phyloP scores from a whole-genome alignment of 2,329 filamentous ascomycete genomes.

The Aspergillus luchuensis region DNA sequence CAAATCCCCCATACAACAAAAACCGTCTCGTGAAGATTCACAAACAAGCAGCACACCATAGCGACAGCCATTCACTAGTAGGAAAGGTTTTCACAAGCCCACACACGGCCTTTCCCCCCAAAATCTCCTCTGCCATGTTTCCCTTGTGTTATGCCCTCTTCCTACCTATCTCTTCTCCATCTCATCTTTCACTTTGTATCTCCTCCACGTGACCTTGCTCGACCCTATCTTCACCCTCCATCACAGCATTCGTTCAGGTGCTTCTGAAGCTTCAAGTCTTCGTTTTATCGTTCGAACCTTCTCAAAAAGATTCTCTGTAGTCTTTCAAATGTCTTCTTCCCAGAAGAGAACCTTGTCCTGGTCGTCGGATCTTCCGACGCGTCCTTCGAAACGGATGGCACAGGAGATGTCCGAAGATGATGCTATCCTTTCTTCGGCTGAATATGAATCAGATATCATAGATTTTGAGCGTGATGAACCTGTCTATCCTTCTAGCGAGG shows the following conservation, averaged over 20 bases:
- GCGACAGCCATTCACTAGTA: no score
- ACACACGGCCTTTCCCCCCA: no score
- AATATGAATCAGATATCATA: neutral
- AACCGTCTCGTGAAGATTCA: no score
- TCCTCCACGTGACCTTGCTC: conserved; percentile 16
- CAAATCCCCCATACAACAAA: no score
- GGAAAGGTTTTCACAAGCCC: no score
- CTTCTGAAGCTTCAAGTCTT: no score
- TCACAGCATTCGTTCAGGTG: neutral
- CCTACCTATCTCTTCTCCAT: neutral
- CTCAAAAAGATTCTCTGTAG: neutral
- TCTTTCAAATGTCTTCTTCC: conserved; percentile 2
- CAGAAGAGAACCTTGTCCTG: neutral
- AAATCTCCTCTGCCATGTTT: neutral
- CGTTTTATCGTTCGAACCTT: neutral
- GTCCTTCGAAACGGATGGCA: conserved; percentile 1
- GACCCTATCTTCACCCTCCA: conserved; percentile 11
- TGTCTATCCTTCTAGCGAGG: neutral
- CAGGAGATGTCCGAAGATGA: neutral
- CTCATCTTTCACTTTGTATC: neutral
- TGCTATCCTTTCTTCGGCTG: neutral
- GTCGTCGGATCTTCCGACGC: conserved; percentile 1
- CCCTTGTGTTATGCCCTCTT: conserved; percentile 3
- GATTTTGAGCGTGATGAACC: no score
- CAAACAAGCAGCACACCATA: no score